Evolutionary conservation across 148 eudicot genomes (phyloP).

Genomic region (Rhododendron vialii): DNA sequence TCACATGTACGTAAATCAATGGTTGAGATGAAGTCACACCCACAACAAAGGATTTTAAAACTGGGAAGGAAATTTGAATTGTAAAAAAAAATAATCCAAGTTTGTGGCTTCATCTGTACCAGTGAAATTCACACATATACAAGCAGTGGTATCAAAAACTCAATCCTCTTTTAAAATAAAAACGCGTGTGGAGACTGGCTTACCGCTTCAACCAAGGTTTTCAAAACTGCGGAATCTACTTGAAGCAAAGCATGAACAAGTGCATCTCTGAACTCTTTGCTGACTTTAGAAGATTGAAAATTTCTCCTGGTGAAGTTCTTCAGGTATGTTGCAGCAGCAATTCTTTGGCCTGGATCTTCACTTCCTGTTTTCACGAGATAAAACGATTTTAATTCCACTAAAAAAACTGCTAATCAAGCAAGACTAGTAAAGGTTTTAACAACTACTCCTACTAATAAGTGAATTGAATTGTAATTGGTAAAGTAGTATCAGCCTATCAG

Average conservation of each 20-base stretch:
- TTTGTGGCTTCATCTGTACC: background rate
- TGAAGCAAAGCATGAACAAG: constrained; percentile 51
- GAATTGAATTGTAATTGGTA: background rate
- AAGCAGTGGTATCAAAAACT: background rate
- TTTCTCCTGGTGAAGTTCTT: constrained; percentile 62
- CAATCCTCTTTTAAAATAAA: background rate
- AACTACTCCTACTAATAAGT: background rate
- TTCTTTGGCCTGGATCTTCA: constrained; percentile 44
- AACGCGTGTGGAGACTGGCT: background rate
- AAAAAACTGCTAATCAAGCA: background rate
- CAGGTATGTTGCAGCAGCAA: constrained; percentile 77
- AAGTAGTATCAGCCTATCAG: background rate
- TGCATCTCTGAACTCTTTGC: constrained; percentile 55
- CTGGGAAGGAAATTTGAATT: background rate
- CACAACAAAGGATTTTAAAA: background rate
- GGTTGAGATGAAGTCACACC: background rate
- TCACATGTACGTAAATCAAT: background rate
- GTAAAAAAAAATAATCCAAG: background rate
- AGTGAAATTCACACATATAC: background rate
- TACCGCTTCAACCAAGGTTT: constrained; percentile 68
- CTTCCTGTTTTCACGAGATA: constrained; percentile 20
- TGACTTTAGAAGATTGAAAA: constrained; percentile 21
- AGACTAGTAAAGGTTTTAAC: background rate
- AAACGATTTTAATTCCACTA: background rate
- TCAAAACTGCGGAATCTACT: constrained; percentile 46